Evolutionary conservation across 148 eudicot species (phyloP).

Genomic region (Amaranthus hypochondriacus): DNA sequence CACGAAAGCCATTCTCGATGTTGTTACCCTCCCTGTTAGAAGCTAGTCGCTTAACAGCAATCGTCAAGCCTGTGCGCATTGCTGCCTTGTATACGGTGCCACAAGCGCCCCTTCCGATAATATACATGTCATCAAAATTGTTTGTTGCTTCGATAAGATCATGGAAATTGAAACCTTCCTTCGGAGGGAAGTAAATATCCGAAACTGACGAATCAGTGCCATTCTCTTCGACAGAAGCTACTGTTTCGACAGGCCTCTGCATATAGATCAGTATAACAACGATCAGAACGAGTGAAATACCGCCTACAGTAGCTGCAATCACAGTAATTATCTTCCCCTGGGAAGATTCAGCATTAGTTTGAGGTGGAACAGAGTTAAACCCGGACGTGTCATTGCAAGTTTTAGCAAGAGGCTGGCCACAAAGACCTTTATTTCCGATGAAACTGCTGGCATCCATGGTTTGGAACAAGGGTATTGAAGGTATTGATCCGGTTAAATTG

Average conservation of each 20-base stretch:
- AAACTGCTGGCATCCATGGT: constrained; percentile 65
- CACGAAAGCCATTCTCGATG: constrained; percentile 76
- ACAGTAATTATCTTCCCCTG: constrained; percentile 54
- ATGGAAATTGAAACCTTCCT: constrained; percentile 85
- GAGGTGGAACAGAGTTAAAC: constrained; percentile 25
- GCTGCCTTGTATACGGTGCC: constrained; percentile 93
- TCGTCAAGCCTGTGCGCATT: constrained; percentile 52
- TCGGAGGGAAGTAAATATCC: constrained; percentile 88
- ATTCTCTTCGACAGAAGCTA: constrained; percentile 43
- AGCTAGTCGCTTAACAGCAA: constrained; percentile 80
- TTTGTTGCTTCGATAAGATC: constrained; percentile 80
- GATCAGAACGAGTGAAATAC: constrained; percentile 78
- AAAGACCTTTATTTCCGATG: constrained; percentile 67
- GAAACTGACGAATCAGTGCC: constrained; percentile 45
- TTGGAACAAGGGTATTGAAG: constrained; percentile 58
- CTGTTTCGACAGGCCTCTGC: constrained; percentile 44
- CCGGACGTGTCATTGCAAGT: constrained; percentile 37
- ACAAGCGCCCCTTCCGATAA: constrained; percentile 83
- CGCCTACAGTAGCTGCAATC: constrained; percentile 59
- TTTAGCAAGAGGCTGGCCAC: constrained; percentile 61
- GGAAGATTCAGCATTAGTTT: constrained; percentile 26
- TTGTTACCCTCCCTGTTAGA: constrained; percentile 92
- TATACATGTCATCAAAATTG: constrained; percentile 60
- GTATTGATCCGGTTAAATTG: constrained; percentile 71
- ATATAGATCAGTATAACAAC: constrained; percentile 47